Evolutionary conservation across 345 rosid species (phyloP).

Genomic region (Murraya paniculata): DNA sequence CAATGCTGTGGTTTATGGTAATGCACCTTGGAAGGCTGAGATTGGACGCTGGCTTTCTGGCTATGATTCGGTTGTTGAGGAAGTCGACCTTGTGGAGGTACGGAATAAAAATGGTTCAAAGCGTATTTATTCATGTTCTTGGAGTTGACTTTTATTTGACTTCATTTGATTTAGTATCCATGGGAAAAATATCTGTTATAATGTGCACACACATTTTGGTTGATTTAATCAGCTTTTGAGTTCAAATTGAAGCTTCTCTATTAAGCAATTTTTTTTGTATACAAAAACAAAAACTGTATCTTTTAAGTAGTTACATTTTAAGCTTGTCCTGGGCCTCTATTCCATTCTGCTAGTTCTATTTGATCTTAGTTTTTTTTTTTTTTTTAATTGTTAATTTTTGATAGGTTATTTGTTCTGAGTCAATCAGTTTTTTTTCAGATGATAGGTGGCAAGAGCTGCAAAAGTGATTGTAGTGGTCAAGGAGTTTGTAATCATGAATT

Average conservation of each 20-base stretch:
- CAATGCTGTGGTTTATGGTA: constrained; percentile 62
- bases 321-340: background rate
- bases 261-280: background rate
- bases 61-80: constrained; percentile 58
- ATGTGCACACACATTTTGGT: background rate
- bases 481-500: constrained; percentile 86
- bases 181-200: background rate
- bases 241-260: constrained; percentile 5
- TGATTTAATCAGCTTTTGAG: background rate
- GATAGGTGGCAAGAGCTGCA: constrained; percentile 68
- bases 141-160: background rate
- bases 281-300: background rate
- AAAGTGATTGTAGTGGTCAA: constrained; percentile 66
- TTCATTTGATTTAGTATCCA: background rate
- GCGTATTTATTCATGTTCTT: background rate
- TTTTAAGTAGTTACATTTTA: background rate
- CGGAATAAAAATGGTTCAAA: background rate
- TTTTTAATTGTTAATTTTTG: too few species aligned
- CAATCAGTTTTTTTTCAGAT: constrained; percentile 43
- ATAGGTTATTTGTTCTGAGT: background rate
- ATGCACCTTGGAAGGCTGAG: constrained; percentile 85
- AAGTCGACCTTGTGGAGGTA: constrained; percentile 64
- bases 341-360: background rate
- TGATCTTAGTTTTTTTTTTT: background rate
- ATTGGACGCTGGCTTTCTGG: constrained; percentile 92